Evolutionary conservation across 805 yeast genomes (phyloP), one percentile per base, ranked within the genome.

Genomic region (Danielia reshetovae): DNA sequence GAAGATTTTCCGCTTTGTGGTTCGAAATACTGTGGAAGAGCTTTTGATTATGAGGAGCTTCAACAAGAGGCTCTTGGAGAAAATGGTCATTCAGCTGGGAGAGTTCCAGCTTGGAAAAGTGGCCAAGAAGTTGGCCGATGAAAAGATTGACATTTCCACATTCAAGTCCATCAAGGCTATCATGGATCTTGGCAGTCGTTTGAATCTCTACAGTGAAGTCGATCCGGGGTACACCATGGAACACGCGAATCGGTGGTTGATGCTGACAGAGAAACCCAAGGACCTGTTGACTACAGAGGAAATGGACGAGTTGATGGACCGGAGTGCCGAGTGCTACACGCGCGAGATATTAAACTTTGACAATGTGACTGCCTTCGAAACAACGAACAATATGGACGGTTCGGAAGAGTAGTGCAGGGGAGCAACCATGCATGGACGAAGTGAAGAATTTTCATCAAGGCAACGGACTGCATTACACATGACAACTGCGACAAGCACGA

Each of bases 21-120:
- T 85, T 7, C 74, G 76, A 24, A 78, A 84, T 46, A 85, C 96
- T 1, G 75, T 89, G 18, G 98, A 90, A 59, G 93, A 88, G 51
- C 70, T 85, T 11, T 65, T 93, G 29, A 69, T 93, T 21, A 77
- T 84, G 18, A 78, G 79, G 43, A 94, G 96, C 2, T 83, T 81
- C 26, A 73, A 82, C 16, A 93, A 93, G 59, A 71, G 95, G 40
- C 76, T 75, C 38, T 68, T 89, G 39, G 96, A 87, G 47, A 78
- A 76, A 50, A 57, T 85, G 49, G 86, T 87, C 16, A 63, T 64
- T 21, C 67, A 57, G 44, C 56, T 62, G 57, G 70, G 70, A 4
- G 59, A 62, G 25, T 61, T 60, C 42, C 43, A 41, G 14, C 22
- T 34, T 13, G 34, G 39, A n/a, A 29, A 36, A 3, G 34, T 45